phyloP scores from a whole-genome alignment of 306 rosid species.

The Malus fusca region DNA sequence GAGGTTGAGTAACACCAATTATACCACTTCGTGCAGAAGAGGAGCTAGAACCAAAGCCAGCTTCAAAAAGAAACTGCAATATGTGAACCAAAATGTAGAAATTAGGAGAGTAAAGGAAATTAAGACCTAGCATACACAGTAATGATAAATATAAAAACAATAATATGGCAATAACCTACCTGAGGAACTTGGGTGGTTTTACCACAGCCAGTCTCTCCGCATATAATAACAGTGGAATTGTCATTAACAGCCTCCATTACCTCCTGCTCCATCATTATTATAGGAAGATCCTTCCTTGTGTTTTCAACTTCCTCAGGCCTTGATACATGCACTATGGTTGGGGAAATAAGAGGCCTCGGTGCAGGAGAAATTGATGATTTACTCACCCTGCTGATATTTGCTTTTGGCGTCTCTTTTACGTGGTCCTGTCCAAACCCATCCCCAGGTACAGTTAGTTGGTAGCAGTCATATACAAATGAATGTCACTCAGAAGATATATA shows the following conservation, averaged over 20 bases:
- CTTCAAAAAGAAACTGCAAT: slow-evolving; percentile 76
- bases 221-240: slow-evolving; percentile 64
- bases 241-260: slow-evolving; percentile 88
- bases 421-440: slow-evolving; percentile 37
- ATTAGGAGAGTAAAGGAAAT: slow-evolving; percentile 1
- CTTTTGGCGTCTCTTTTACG: slow-evolving; percentile 17
- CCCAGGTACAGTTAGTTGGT: background rate
- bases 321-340: slow-evolving; percentile 70
- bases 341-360: slow-evolving; percentile 24
- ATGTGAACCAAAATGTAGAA: background rate
- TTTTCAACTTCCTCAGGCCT: slow-evolving; percentile 71
- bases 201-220: slow-evolving; percentile 99
- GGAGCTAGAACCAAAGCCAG: slow-evolving; percentile 75
- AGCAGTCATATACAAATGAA: background rate
- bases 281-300: slow-evolving; percentile 82
- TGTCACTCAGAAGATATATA: background rate
- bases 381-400: slow-evolving; percentile 17
- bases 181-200: slow-evolving; percentile 99
- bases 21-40: slow-evolving; percentile 40
- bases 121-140: slow-evolving; percentile 1
- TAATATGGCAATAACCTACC: slow-evolving; percentile 27
- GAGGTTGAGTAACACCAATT: slow-evolving; percentile 94
- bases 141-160: background rate
- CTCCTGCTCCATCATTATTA: slow-evolving; percentile 97
- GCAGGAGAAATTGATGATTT: slow-evolving; percentile 19